Base-by-base conservation (phyloP, 2,329 filamentous ascomycete genomes). In the Gnomoniopsis smithogilvyi region DNA sequence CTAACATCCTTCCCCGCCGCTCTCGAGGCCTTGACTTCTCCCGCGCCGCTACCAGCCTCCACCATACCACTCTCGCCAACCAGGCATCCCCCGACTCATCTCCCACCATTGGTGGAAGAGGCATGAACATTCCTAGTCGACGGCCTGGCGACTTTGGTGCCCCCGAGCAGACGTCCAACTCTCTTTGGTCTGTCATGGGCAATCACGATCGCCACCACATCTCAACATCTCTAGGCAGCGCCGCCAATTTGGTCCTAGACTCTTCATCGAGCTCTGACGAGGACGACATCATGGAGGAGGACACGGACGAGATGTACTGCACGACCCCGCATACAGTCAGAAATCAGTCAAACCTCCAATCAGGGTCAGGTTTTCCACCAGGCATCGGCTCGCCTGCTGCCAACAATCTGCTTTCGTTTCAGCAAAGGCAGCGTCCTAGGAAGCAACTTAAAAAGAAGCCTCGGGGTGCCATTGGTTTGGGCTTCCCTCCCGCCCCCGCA, bases 1-100 rank as follows among this genome's bases (percentile, higher is more conserved):
- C 61, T 2, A 96, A 93, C 56, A 90, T 96, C 50, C 82, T 98
- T 8, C 94, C 94, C 19, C 86, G 94, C 64, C 88, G 93, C 62
- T 97, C 93, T 33, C 86, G 94, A 58, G 94, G 94, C 47, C 80
- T 97, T 62, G 94, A 98, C 75, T 98, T 96, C 73, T 94, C 94
- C 45, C 85, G 94, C 65, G 93, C 93, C 12, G 95, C 92, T 63
- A 97, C 94, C 12, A 96, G 93, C 70, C 80, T 99, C 22, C 95
- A 98, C 74, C 95, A 98, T 73, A 97, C 94, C 17, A 98, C 91
- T 0, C 83, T 98, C 10, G 93, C 94, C 58, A 91, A 96, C 66
- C 85, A 89, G 71, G 90, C 91, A 1, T 95, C 91, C 6, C 92
- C 93, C 3, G 92, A 96, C 71, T 95, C 92, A 0, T 97, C 93